A percentile compares a stretch with the other conserved stretches of the same genome.
These are phyloP conservation scores for Schizophyllum commune DNA, from an alignment of 1,284 basidiomycete species.

Conservation along the genomic window DNA sequence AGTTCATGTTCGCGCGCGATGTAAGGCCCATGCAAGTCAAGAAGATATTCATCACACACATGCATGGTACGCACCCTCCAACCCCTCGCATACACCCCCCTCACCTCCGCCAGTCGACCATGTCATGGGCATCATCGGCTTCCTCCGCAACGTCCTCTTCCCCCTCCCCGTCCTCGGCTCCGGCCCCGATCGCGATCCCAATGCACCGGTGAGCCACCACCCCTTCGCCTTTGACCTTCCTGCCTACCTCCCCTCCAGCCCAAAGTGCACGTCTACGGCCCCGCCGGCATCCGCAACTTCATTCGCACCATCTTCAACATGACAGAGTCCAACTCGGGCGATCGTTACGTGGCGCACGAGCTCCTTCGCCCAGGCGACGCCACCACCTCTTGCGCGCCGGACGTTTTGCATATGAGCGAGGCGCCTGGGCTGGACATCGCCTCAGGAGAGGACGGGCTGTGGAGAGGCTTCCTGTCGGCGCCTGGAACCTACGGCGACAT, in stretches of 20 bases:
- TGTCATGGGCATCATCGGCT: slow-evolving; percentile 54
- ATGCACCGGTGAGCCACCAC: background rate
- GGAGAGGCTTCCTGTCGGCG: slow-evolving; percentile 46
- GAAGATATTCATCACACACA: slow-evolving; percentile 84
- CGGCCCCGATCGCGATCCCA: background rate
- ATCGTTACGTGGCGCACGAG: slow-evolving; percentile 78
- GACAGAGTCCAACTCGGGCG: slow-evolving; percentile 58
- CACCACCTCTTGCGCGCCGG: slow-evolving; percentile 25
- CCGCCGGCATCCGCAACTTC: slow-evolving; percentile 74
- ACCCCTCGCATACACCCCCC: background rate
- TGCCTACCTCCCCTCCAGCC: slow-evolving; percentile 27
- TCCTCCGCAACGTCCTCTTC: background rate
- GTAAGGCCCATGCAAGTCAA: slow-evolving; percentile 25
- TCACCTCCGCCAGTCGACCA: slow-evolving; percentile 56
- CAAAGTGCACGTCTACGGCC: slow-evolving; percentile 76
- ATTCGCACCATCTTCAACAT: slow-evolving; percentile 67
- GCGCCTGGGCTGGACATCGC: slow-evolving; percentile 56
- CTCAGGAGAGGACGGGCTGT: slow-evolving; percentile 61
- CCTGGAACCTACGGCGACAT: slow-evolving; percentile 35
- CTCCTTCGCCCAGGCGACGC: slow-evolving; percentile 50
- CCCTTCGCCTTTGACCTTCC: background rate
- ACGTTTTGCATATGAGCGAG: slow-evolving; percentile 61
- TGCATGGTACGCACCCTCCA: slow-evolving; percentile 54
- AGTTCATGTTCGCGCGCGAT: slow-evolving; percentile 33
- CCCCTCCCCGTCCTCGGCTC: background rate